phyloP scores from a whole-genome alignment of 1,139 yeast species.

The Candida gigantensis region DNA sequence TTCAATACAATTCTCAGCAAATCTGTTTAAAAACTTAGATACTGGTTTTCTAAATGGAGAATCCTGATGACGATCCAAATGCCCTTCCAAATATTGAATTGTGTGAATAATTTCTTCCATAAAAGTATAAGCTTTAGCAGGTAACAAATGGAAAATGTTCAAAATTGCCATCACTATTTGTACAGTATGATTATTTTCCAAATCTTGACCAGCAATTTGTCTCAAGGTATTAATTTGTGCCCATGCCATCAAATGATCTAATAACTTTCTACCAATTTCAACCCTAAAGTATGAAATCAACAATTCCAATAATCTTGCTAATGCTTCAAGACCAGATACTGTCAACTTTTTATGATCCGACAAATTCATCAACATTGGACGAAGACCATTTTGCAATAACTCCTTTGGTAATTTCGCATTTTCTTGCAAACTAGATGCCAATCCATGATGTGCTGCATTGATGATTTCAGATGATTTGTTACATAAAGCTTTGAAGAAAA shows the following conservation, averaged over 20 bases:
- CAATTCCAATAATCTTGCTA: conserved; percentile 82
- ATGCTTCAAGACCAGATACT: conserved; percentile 86
- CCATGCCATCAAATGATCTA: conserved; percentile 96
- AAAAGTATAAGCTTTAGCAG: conserved; percentile 89
- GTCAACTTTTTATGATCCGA: conserved; percentile 92
- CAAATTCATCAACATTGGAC: conserved; percentile 93
- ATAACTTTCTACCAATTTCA: conserved; percentile 89
- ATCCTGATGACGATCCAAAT: conserved; percentile 77
- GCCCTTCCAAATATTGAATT: conserved; percentile 75
- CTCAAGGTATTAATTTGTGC: conserved; percentile 82
- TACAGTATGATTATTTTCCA: conserved; percentile 78
- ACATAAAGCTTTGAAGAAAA: conserved; percentile 89
- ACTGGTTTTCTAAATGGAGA: conserved; percentile 94
- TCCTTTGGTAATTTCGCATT: conserved; percentile 92
- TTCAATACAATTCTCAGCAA: conserved; percentile 71
- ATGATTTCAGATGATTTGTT: conserved; percentile 85
- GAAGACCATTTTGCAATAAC: conserved; percentile 83
- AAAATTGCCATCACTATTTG: conserved; percentile 88
- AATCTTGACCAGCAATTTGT: conserved; percentile 68
- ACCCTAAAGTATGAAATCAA: conserved; percentile 92
- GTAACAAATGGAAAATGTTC: conserved; percentile 87
- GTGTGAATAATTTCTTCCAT: conserved; percentile 84
- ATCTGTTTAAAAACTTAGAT: conserved; percentile 82
- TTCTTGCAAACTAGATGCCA: conserved; percentile 80
- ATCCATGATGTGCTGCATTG: conserved; percentile 89